These are phyloP conservation scores for Botrytis fragariae DNA, from an alignment of 2,329 filamentous ascomycete genomes.

Conservation along the genomic window DNA sequence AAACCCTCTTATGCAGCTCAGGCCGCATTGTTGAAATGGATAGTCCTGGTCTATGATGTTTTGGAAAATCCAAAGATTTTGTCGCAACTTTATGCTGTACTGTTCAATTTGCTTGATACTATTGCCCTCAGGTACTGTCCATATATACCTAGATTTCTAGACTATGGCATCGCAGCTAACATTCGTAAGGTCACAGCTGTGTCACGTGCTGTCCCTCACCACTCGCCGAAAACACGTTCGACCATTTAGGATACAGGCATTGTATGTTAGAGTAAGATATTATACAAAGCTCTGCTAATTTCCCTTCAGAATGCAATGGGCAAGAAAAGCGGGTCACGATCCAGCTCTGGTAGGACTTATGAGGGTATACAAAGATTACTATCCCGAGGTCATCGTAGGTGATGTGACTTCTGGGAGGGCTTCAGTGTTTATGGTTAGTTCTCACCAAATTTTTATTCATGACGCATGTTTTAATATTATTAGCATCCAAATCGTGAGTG, in stretches of 20 bases:
- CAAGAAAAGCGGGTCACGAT: constrained; percentile 66
- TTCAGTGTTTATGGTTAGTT: constrained; percentile 57
- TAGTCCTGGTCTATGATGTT: constrained; percentile 71
- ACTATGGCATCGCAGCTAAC: constrained; percentile 9
- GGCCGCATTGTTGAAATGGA: constrained; percentile 70
- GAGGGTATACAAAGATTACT: constrained; percentile 86
- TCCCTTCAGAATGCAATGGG: constrained; percentile 51
- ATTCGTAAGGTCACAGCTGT: constrained; percentile 48
- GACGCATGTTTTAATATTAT: constrained; percentile 24
- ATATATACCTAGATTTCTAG: neutral
- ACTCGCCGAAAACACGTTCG: constrained; percentile 80
- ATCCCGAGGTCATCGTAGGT: constrained; percentile 81
- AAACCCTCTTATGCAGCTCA: constrained; percentile 72
- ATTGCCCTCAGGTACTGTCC: constrained; percentile 62
- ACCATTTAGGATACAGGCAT: constrained; percentile 75
- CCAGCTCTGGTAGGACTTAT: constrained; percentile 71
- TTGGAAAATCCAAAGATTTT: constrained; percentile 63
- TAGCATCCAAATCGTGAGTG: constrained; percentile 73
- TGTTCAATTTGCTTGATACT: constrained; percentile 82
- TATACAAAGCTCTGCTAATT: constrained; percentile 8
- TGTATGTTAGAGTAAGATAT: constrained; percentile 48
- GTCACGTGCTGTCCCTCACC: constrained; percentile 74
- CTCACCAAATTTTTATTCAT: neutral
- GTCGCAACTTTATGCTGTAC: constrained; percentile 67
- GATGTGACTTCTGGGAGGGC: constrained; percentile 61